A percentile compares a stretch with the other conserved stretches of the same genome.
Conservation (phyloP, 225 moss, liverwort and hornwort genomes). For the Physcomitrium patens region DNA sequence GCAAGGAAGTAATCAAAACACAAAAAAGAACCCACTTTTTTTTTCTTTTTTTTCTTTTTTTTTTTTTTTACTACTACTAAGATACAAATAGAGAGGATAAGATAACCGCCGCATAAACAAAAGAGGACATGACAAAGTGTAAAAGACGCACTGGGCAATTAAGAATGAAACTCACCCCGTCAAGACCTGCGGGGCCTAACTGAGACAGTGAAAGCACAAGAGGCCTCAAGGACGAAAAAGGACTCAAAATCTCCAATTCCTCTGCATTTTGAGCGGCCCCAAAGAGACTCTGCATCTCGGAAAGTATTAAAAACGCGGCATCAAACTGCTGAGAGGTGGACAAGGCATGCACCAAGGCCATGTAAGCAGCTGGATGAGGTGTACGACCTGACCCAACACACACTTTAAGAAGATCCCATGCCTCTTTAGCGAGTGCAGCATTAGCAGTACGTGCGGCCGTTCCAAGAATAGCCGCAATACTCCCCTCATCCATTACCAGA, state of each 20-base stretch:
- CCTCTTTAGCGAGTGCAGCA: slow-evolving; percentile 59
- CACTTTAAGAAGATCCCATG: slow-evolving; percentile 66
- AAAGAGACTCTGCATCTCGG: slow-evolving; percentile 67
- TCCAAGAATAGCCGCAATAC: slow-evolving; percentile 66
- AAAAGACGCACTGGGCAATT: slow-evolving; percentile 1
- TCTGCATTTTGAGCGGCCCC: slow-evolving; percentile 42
- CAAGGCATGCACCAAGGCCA: slow-evolving; percentile 78
- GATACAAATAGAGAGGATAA: neutral
- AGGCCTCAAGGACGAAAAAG: slow-evolving; percentile 80
- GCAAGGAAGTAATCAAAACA: slow-evolving; percentile 8
- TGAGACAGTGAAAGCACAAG: slow-evolving; percentile 76
- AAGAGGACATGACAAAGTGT: slow-evolving; percentile 9
- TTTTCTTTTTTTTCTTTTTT: too few species aligned
- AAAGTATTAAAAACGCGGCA: slow-evolving; percentile 59
- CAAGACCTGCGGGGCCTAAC: slow-evolving; percentile 75
- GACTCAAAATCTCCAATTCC: slow-evolving; percentile 79
- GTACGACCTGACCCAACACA: slow-evolving; percentile 45
- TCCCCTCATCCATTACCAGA: slow-evolving; percentile 81
- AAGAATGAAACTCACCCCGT: slow-evolving; percentile 69
- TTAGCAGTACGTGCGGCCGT: slow-evolving; percentile 78
- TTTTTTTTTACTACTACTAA: too few species aligned
- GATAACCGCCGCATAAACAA: slow-evolving; percentile 1
- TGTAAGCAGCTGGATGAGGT: slow-evolving; percentile 64
- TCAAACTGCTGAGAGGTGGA: slow-evolving; percentile 76
- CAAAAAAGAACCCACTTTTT: neutral